phyloP scores from a whole-genome alignment of 805 yeast species.

The Pichia sporocuriosa region DNA sequence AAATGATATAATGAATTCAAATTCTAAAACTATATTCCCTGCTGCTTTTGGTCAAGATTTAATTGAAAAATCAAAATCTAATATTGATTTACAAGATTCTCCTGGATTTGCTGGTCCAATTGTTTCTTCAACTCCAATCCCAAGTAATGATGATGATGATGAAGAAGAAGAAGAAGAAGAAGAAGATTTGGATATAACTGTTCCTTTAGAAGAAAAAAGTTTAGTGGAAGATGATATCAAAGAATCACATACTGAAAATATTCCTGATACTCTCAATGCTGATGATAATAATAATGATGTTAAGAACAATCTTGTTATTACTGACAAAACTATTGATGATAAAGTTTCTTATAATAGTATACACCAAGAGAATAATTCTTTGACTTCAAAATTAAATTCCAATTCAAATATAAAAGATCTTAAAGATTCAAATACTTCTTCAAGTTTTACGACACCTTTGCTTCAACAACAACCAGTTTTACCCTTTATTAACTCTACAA shows the following conservation, averaged over 20 bases:
- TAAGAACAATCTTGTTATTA: no score
- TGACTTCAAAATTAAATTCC: background rate
- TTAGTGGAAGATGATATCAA: background rate
- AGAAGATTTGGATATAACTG: no score
- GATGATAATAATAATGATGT: no score
- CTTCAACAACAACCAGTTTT: conserved; percentile 2
- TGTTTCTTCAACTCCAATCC: conserved; percentile 7
- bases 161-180: background rate
- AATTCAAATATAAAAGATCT: background rate
- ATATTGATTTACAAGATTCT: conserved; percentile 11
- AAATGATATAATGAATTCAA: no score
- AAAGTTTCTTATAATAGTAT: no score
- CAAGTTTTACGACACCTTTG: conserved; percentile 3
- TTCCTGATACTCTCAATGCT: background rate
- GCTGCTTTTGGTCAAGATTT: background rate
- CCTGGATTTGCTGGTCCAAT: background rate
- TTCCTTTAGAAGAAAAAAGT: no score
- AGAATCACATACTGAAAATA: background rate
- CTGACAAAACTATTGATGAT: no score
- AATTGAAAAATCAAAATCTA: conserved; percentile 8
- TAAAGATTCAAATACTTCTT: background rate
- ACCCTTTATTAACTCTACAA: conserved; percentile 4
- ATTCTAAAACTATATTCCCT: conserved; percentile 1
- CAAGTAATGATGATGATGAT: background rate
- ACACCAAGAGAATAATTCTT: no score